These are phyloP conservation scores for Scolecobasidium constrictum DNA, from an alignment of 2,329 filamentous ascomycete species.

Conservation along the genomic window DNA sequence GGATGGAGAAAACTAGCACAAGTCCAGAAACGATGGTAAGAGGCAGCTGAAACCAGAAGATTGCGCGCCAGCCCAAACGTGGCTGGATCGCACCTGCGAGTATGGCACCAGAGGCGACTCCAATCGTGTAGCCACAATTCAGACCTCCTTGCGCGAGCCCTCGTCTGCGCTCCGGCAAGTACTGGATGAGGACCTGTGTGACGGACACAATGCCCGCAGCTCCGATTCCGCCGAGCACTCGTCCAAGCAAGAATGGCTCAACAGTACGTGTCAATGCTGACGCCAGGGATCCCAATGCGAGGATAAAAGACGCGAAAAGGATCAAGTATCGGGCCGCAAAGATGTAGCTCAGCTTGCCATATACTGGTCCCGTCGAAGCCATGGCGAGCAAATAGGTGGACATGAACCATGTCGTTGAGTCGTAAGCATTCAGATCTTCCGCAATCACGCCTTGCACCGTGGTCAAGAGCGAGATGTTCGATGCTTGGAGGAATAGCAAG, in stretches of 20 bases:
- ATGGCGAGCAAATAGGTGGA: constrained; percentile 59
- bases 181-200: constrained; percentile 64
- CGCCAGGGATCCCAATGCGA: constrained; percentile 54
- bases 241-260: constrained; percentile 54
- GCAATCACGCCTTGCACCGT: constrained; percentile 72
- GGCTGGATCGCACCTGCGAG: constrained; percentile 56
- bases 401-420: constrained; percentile 68
- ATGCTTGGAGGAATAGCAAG: constrained; percentile 22
- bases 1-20: constrained; percentile 55
- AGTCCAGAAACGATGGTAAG: constrained; percentile 50
- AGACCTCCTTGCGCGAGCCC: constrained; percentile 65
- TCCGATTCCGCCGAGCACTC: constrained; percentile 57
- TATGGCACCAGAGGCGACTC: constrained; percentile 60
- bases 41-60: constrained; percentile 66
- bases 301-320: constrained; percentile 45
- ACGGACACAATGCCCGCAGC: constrained; percentile 63
- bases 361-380: constrained; percentile 53
- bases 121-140: constrained; percentile 62
- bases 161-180: constrained; percentile 54
- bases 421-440: constrained; percentile 62
- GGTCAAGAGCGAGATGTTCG: constrained; percentile 71
- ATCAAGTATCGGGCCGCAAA: constrained; percentile 61
- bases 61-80: constrained; percentile 56
- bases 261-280: constrained; percentile 51
- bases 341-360: constrained; percentile 61